phyloP scores from a whole-genome alignment of 371 early-diverging fungal species.

The Syncephalis plumigaleata region DNA sequence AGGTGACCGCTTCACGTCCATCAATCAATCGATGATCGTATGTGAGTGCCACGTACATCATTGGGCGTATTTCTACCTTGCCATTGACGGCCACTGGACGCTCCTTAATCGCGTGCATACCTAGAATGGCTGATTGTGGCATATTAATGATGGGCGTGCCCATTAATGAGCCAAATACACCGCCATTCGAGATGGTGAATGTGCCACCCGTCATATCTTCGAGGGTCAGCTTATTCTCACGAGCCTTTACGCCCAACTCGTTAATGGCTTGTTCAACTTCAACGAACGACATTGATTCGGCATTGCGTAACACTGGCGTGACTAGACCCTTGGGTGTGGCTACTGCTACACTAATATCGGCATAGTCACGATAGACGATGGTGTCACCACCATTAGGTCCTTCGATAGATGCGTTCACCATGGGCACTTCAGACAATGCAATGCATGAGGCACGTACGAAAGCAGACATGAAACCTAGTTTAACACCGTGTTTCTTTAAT shows the following conservation, averaged over 20 bases:
- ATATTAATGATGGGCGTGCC: slow-evolving; percentile 97
- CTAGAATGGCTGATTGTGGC: slow-evolving; percentile 93
- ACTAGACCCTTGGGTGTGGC: slow-evolving; percentile 97
- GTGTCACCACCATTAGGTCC: slow-evolving; percentile 44
- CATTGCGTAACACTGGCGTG: slow-evolving; percentile 89
- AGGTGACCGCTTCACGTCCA: slow-evolving; percentile 96
- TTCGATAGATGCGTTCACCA: slow-evolving; percentile 86
- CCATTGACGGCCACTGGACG: slow-evolving; percentile 87
- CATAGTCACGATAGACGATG: slow-evolving; percentile 82
- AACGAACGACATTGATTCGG: slow-evolving; percentile 65
- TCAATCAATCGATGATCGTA: slow-evolving; percentile 97
- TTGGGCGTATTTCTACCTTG: slow-evolving; percentile 87
- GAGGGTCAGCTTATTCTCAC: slow-evolving; percentile 84
- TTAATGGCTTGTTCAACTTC: slow-evolving; percentile 85
- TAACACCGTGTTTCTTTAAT: slow-evolving; percentile 84
- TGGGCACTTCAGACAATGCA: slow-evolving; percentile 77
- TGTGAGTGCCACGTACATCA: slow-evolving; percentile 97
- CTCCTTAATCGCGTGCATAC: slow-evolving; percentile 97
- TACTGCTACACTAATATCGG: slow-evolving; percentile 91
- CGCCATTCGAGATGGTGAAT: slow-evolving; percentile 97
- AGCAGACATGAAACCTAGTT: slow-evolving; percentile 95
- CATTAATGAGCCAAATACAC: slow-evolving; percentile 89
- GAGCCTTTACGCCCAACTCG: slow-evolving; percentile 70
- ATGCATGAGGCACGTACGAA: slow-evolving; percentile 80
- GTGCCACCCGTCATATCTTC: slow-evolving; percentile 97